Base-by-base conservation (phyloP, 1,284 basidiomycete genomes). In the Golubevia sp. region DNA sequence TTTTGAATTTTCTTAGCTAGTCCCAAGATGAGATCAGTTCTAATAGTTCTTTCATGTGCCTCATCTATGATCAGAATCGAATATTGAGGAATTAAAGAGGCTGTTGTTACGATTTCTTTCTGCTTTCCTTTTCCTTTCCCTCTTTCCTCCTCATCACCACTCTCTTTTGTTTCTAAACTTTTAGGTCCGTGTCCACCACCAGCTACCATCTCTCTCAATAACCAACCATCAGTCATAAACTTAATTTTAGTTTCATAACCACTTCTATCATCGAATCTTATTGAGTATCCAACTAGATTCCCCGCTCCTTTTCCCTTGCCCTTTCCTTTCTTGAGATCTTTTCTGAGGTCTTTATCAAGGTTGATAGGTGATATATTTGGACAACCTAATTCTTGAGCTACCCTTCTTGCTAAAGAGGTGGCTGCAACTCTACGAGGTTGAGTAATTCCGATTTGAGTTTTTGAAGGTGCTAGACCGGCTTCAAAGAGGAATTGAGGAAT, bases 211-310 rank as follows among this genome's bases (percentile, higher is more conserved):
- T 83, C 81, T n/a, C 81, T 66, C 18, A 83, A 68, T 15, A 83
- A 69, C 79, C 76, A 78, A 60, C 81, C 81, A 58, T 83, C 81
- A 6, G 81, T 83, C 69, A 82, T 72, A 66, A 83, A 83, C 48
- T 77, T 80, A 70, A 83, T 75, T 3, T 72, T 63, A 0, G 80
- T 82, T 24, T 74, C 64, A 27, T 63, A 62, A 15, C 66, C 67
- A 23, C 76, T 76, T 2, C 79, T 63, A 55, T 83, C 80, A 48
- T 83, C 79, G 65, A 83, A 83, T 20, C 80, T 76, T 50, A 83
- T 78, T 49, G 79, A 71, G 62, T 82, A 83, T 2, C 79, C 80
- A 8, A 83, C 80, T 11, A 69, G 44, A 2, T 27, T 18, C 3
- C 20, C 38, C 5, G 30, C 13, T 50, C 24, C 20, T n/a, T 30